Evolutionary conservation across 2,329 filamentous ascomycete genomes (phyloP).

Genomic region (Stagonosporopsis tanaceti): DNA sequence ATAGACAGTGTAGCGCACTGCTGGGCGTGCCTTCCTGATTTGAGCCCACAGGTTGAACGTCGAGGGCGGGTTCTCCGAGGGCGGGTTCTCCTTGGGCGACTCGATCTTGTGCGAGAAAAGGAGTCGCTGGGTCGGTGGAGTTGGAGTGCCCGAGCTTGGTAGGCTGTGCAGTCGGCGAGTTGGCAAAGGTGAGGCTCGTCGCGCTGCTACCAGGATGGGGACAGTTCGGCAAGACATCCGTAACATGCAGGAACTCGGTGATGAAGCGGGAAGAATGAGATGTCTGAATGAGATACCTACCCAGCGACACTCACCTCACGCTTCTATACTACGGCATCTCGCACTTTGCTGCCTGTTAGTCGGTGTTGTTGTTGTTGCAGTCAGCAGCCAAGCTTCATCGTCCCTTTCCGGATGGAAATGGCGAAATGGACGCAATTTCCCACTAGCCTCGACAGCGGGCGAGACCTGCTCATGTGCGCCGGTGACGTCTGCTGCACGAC

Average conservation of each 20-base stretch:
- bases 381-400: slow-evolving; percentile 29
- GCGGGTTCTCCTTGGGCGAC: neutral
- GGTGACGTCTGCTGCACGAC: slow-evolving; percentile 26
- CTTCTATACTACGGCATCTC: slow-evolving; percentile 16
- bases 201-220: slow-evolving; percentile 18
- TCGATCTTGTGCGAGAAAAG: slow-evolving; percentile 3
- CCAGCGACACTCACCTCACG: neutral
- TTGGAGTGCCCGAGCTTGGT: neutral
- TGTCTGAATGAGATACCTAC: neutral
- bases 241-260: neutral
- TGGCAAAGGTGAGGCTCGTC: slow-evolving; percentile 15
- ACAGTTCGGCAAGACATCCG: slow-evolving; percentile 2
- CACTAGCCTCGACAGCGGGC: slow-evolving; percentile 15
- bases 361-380: slow-evolving; percentile 6
- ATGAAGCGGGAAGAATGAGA: neutral
- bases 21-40: slow-evolving; percentile 21
- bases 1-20: slow-evolving; percentile 37
- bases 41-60: slow-evolving; percentile 29
- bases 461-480: slow-evolving; percentile 16
- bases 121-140: slow-evolving; percentile 2
- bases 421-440: slow-evolving; percentile 38
- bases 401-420: slow-evolving; percentile 35
- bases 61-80: neutral
- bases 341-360: slow-evolving; percentile 19
- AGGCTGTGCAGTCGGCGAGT: slow-evolving; percentile 15